Conservation (phyloP, 768 basidiomycete genomes). For the Russula virescens region DNA sequence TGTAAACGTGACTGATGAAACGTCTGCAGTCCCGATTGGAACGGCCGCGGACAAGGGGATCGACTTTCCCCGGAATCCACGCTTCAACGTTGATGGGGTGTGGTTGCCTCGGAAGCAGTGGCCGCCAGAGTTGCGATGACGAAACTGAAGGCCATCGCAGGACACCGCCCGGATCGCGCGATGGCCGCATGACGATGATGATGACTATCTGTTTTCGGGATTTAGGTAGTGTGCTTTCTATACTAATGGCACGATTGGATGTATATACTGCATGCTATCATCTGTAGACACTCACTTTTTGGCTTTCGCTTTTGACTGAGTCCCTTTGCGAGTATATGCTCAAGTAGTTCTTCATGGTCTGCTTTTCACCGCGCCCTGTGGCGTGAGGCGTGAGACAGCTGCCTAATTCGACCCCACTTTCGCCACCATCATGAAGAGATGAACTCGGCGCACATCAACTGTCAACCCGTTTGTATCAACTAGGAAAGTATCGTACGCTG, state of each 20-base stretch:
- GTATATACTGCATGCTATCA: not conserved
- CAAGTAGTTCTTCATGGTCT: too few relatives aligned
- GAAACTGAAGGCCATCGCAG: too few relatives aligned
- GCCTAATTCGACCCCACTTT: too few relatives aligned
- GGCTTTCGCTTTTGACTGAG: not conserved
- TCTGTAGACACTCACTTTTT: not conserved
- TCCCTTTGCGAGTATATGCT: too few relatives aligned
- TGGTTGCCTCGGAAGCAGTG: slow-evolving; percentile 64
- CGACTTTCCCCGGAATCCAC: slow-evolving; percentile 60
- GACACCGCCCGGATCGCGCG: too few relatives aligned
- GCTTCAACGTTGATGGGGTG: slow-evolving; percentile 64
- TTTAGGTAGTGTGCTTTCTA: not conserved
- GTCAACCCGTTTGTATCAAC: too few relatives aligned
- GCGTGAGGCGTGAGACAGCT: too few relatives aligned
- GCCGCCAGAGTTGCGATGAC: slow-evolving; percentile 55
- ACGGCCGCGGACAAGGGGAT: slow-evolving; percentile 52
- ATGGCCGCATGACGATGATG: slow-evolving; percentile 16
- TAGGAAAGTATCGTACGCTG: too few relatives aligned
- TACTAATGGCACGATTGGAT: not conserved
- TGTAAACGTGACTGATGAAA: not conserved
- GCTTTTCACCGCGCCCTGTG: too few relatives aligned
- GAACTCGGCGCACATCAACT: too few relatives aligned
- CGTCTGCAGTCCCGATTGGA: slow-evolving; percentile 44
- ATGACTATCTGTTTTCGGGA: not conserved
- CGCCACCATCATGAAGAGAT: too few relatives aligned